Conservation (phyloP, 2,329 filamentous ascomycete genomes). For the Fusarium liriodendri region DNA sequence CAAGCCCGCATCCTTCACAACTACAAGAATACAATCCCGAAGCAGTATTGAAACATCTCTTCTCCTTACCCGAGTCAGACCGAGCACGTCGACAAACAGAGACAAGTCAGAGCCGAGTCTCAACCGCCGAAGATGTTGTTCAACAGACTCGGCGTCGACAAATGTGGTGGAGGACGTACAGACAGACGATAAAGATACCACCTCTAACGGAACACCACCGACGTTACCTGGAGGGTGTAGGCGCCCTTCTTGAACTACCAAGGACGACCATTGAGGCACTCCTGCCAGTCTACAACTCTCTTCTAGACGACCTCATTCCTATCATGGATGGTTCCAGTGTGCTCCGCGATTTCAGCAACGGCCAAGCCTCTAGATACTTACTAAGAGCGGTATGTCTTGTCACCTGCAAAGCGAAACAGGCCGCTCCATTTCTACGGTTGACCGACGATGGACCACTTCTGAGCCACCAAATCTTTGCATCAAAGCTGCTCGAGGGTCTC, state of each 20-base stretch:
- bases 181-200: background rate
- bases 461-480: conserved; percentile 29
- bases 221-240: conserved; percentile 8
- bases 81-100: background rate
- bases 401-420: conserved; percentile 39
- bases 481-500: conserved; percentile 29
- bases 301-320: conserved; percentile 20
- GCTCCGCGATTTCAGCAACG: conserved; percentile 24
- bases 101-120: background rate
- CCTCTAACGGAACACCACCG: conserved; percentile 14
- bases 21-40: conserved; percentile 18
- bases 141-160: background rate
- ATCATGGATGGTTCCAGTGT: conserved; percentile 13
- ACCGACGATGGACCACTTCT: conserved; percentile 20
- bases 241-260: conserved; percentile 16
- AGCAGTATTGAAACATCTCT: conserved; percentile 11
- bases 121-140: background rate
- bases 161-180: conserved; percentile 19
- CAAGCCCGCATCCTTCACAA: background rate
- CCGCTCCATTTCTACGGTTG: conserved; percentile 36
- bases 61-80: background rate
- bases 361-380: conserved; percentile 31
- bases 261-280: conserved; percentile 17
- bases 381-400: conserved; percentile 41
- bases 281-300: conserved; percentile 14